Evolutionary conservation across 2,329 filamentous ascomycete genomes (phyloP).

Genomic region (Aspergillus fumigatus): DNA sequence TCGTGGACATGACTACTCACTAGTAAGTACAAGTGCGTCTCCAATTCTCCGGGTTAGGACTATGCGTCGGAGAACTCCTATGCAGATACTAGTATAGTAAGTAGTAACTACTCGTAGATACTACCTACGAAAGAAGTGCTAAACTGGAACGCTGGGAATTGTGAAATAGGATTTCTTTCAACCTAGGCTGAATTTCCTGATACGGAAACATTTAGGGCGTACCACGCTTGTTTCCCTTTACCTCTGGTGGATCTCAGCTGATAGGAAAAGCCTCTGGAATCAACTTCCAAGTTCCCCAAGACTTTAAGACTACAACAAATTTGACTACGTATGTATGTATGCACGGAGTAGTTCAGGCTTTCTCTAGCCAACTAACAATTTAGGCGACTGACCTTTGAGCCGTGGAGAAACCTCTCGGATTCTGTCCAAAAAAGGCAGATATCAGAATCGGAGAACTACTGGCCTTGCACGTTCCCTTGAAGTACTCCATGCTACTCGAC

Average conservation of each 20-base stretch:
- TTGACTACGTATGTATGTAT: background rate
- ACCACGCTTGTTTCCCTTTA: background rate
- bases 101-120: too few species aligned
- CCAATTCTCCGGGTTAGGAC: slow-evolving; percentile 1
- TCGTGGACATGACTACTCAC: background rate
- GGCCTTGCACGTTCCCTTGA: background rate
- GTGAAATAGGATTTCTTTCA: background rate
- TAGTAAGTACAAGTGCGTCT: too few species aligned
- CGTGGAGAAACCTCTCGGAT: background rate
- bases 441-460: background rate
- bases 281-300: background rate
- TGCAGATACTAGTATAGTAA: background rate
- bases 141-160: background rate
- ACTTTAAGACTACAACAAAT: background rate
- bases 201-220: background rate
- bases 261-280: too few species aligned
- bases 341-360: too few species aligned
- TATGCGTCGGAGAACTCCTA: background rate
- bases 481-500: background rate
- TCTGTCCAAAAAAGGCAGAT: background rate
- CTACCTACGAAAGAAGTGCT: background rate
- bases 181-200: background rate
- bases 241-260: background rate
- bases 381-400: background rate
- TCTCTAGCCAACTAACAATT: too few species aligned